phyloP scores from a whole-genome alignment of 192 early-diverging fungal species.

The Entomortierella chlamydospora region DNA sequence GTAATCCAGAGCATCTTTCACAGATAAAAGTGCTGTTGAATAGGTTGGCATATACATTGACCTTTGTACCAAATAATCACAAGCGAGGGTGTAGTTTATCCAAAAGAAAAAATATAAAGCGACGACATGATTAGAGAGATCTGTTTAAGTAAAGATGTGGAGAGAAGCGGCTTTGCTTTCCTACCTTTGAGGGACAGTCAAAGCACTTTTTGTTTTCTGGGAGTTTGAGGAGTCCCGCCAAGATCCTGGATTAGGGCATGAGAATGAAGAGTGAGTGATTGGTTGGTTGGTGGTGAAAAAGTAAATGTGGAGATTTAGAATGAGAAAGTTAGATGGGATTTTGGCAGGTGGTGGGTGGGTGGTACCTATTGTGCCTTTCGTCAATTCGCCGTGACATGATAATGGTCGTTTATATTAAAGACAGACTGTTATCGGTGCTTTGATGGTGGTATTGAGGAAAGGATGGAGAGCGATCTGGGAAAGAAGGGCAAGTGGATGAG shows the following conservation, averaged over 20 bases:
- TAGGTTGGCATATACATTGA: slow-evolving; percentile 66
- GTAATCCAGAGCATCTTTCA: slow-evolving; percentile 65
- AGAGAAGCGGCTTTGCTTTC: background rate
- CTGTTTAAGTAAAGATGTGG: too few relatives aligned
- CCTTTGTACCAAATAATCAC: slow-evolving; percentile 25
- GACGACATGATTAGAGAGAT: too few relatives aligned
- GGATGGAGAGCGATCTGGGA: background rate
- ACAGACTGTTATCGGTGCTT: background rate
- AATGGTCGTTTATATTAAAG: too few relatives aligned
- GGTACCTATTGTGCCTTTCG: slow-evolving; percentile 54
- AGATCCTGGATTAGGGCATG: slow-evolving; percentile 20
- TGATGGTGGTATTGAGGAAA: background rate
- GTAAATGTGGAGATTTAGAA: background rate
- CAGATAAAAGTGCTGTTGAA: slow-evolving; percentile 67
- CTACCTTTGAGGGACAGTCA: slow-evolving; percentile 64
- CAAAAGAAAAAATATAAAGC: too few relatives aligned
- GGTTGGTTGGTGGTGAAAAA: too few relatives aligned
- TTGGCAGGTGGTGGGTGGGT: background rate
- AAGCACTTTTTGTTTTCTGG: slow-evolving; percentile 68
- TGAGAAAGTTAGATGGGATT: background rate
- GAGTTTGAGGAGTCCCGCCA: slow-evolving; percentile 52
- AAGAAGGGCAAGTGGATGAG: background rate
- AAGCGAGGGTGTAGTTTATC: background rate
- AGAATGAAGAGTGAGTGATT: background rate
- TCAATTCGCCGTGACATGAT: slow-evolving; percentile 54